These are phyloP conservation scores for Fraxinus floribunda DNA, from an alignment of 305 asterid genomes.

Conservation along the genomic window DNA sequence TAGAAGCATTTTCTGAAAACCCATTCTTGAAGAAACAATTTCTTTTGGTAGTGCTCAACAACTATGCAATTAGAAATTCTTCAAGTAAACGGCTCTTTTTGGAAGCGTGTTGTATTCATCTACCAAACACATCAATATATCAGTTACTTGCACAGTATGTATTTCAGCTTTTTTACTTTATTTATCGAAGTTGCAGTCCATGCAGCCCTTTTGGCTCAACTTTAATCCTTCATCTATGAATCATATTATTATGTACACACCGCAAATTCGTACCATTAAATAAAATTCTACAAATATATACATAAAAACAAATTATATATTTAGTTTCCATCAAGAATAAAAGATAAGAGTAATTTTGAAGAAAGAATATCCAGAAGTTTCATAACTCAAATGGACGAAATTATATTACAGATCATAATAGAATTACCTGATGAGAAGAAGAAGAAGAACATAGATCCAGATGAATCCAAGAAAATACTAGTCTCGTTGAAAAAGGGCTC, in stretches of 20 bases:
- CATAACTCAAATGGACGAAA: neutral
- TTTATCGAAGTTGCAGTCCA: neutral
- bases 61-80: neutral
- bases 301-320: neutral
- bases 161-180: neutral
- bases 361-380: neutral
- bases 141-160: neutral
- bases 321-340: neutral
- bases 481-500: neutral
- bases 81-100: neutral
- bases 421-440: neutral
- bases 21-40: neutral
- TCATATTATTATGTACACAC: neutral
- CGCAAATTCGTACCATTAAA: too few species aligned
- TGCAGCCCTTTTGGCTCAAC: neutral
- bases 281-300: neutral
- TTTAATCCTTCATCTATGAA: neutral
- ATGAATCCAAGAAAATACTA: neutral
- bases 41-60: neutral
- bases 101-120: constrained; percentile 3
- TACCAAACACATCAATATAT: neutral
- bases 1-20: neutral
- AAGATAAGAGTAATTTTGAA: neutral
- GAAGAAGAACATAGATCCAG: constrained; percentile 4
- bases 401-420: neutral